Conservation (phyloP, 257 asterid genomes). For the Solanum bulbocastanum region DNA sequence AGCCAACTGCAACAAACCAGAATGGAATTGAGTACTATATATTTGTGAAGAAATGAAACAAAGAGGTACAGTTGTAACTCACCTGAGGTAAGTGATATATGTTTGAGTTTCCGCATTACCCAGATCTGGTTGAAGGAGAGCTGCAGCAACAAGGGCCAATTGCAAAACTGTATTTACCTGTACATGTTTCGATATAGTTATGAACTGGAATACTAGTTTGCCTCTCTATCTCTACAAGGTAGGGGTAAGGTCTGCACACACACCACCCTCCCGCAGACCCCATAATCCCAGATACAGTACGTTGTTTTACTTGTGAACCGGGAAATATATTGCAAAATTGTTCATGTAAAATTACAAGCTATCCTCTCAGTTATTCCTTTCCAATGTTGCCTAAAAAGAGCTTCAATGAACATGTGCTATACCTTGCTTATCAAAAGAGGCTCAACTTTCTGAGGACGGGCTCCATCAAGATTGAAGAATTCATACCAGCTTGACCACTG, state of each 20-base stretch:
- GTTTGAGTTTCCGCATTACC: constrained; percentile 65
- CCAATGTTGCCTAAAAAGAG: neutral
- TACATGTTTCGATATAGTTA: neutral
- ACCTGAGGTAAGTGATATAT: constrained; percentile 65
- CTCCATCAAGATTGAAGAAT: constrained; percentile 75
- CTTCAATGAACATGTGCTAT: neutral
- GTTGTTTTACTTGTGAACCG: neutral
- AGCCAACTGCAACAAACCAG: constrained; percentile 57
- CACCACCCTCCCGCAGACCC: neutral
- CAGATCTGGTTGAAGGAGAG: constrained; percentile 87
- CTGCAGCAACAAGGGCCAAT: constrained; percentile 74
- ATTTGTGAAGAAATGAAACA: neutral
- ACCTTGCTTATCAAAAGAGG: constrained; percentile 94
- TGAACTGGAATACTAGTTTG: neutral
- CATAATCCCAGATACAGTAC: neutral
- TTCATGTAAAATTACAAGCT: neutral
- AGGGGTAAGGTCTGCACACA: neutral
- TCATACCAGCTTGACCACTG: constrained; percentile 70
- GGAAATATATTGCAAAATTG: neutral
- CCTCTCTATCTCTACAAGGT: neutral
- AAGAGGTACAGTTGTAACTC: neutral
- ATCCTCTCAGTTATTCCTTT: neutral
- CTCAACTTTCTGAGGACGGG: constrained; percentile 57
- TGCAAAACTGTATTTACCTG: constrained; percentile 91
- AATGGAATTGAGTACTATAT: neutral